Base-by-base conservation (phyloP, 345 rosid species). In the Eucalyptus marginata region DNA sequence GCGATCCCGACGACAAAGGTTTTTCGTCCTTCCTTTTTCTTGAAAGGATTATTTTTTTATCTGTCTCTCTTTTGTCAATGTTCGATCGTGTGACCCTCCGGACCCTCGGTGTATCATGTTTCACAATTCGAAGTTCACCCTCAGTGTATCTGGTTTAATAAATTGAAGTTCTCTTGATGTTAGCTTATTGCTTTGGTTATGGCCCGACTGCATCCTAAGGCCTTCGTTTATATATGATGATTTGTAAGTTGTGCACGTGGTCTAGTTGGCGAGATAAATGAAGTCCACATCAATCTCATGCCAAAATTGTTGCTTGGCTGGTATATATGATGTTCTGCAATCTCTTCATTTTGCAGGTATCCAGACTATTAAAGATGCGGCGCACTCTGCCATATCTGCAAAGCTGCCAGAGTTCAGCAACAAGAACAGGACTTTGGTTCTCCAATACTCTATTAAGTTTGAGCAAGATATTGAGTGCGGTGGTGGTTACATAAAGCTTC, bases 401-500 rank as follows among this genome's bases (percentile, higher is more conserved):
- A 96, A 96, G 95, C 93, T 96, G 89, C 96, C 95, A 1, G 99
- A 97, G 89, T 95, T 96, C 89, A 96, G 93, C 96, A 97, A 97
- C 95, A 95, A 94, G 92, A 90, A 94, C 90, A 90, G 95, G 91
- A 97, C 98, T n/a, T 91, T 96, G 87, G 98, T 97, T 84, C 90
- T 97, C 44, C 99, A 97, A 88, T 97, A 95, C 90, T 96, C 99
- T 4, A 93, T 97, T 88, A 97, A 95, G 91, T 86, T 95, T 86
- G 98, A 97, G 91, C 99, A 97, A 93, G 96, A 97, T 81, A 96
- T 97, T 49, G 99, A 97, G 90, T 97, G 99, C 90, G 99, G 99
- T 10, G 99, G 99, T 36, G 99, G 97, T 83, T 96, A 97, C 93
- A 95, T 97, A 87, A 96, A 97, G 94, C 98, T 97, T 90, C 97